These are phyloP conservation scores for Acanthamoeba quina DNA, from an alignment of 208 protist species.

Conservation along the genomic window DNA sequence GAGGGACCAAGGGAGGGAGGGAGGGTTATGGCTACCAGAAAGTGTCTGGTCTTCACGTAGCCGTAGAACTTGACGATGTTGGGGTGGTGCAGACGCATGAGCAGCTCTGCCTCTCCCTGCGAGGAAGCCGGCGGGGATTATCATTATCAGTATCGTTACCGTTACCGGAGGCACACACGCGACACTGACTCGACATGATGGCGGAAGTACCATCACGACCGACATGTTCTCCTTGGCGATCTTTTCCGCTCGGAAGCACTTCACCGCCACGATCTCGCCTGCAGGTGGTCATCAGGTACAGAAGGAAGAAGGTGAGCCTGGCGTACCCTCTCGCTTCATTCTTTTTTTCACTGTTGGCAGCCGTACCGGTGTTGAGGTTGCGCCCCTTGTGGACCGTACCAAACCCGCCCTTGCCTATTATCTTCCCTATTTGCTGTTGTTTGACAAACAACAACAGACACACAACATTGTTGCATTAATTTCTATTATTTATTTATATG, in stretches of 20 bases:
- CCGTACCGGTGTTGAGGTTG: conserved; percentile 78
- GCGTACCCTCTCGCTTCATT: not conserved
- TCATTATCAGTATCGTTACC: not conserved
- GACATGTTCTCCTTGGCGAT: conserved; percentile 80
- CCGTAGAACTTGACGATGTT: conserved; percentile 93
- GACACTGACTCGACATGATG: not conserved
- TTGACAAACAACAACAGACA: not conserved
- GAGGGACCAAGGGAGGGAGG: not conserved
- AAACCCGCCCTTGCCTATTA: conserved; percentile 86
- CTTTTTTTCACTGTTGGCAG: not conserved
- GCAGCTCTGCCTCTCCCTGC: conserved; percentile 87
- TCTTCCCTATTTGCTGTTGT: conserved; percentile 70
- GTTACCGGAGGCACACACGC: too few relatives aligned
- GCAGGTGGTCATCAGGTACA: not conserved
- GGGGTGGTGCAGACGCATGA: conserved; percentile 88
- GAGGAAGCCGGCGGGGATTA: not conserved
- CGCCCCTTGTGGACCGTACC: conserved; percentile 88
- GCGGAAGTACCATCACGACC: conserved; percentile 73
- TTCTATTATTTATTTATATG: too few relatives aligned
- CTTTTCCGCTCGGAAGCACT: conserved; percentile 83
- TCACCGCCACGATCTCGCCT: conserved; percentile 89
- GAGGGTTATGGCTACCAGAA: conserved; percentile 72
- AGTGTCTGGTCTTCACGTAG: conserved; percentile 85
- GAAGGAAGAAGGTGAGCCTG: not conserved
- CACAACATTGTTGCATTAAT: too few relatives aligned